These are phyloP conservation scores for Quercus phellos DNA, from an alignment of 331 rosid genomes.

Conservation along the genomic window DNA sequence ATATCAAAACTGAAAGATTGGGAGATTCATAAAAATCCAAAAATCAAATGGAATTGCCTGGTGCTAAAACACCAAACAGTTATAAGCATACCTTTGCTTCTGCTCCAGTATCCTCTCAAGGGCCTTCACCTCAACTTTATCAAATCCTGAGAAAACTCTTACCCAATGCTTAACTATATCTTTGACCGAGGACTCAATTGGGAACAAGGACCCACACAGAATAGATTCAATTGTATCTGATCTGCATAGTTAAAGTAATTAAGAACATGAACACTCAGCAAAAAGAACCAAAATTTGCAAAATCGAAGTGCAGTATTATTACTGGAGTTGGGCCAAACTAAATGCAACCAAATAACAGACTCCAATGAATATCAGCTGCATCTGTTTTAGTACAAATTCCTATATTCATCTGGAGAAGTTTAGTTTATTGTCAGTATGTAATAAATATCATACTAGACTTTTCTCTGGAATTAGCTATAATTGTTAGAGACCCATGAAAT, in stretches of 20 bases:
- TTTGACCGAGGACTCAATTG: conserved; percentile 56
- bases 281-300: neutral
- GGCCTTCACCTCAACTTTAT: conserved; percentile 93
- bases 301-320: neutral
- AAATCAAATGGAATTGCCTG: conserved; percentile 11
- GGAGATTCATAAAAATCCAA: conserved; percentile 8
- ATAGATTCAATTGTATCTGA: conserved; percentile 81
- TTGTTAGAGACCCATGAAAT: neutral
- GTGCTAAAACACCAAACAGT: conserved; percentile 18
- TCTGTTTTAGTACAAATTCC: neutral
- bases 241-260: conserved; percentile 48
- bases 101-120: conserved; percentile 93
- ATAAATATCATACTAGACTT: too few species aligned
- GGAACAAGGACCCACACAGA: conserved; percentile 78
- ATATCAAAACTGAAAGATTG: conserved; percentile 20
- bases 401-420: too few species aligned
- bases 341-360: neutral
- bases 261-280: conserved; percentile 2
- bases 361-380: neutral
- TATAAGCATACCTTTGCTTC: conserved; percentile 72
- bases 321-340: neutral
- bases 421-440: too few species aligned
- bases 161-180: conserved; percentile 77
- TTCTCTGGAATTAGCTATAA: too few species aligned
- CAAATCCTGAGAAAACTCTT: conserved; percentile 67